Percentiles rank a stretch among this genome's conserved stretches.
Evolutionary conservation across 1,284 basidiomycete genomes (phyloP).

Genomic region (Puccinia polysora): DNA sequence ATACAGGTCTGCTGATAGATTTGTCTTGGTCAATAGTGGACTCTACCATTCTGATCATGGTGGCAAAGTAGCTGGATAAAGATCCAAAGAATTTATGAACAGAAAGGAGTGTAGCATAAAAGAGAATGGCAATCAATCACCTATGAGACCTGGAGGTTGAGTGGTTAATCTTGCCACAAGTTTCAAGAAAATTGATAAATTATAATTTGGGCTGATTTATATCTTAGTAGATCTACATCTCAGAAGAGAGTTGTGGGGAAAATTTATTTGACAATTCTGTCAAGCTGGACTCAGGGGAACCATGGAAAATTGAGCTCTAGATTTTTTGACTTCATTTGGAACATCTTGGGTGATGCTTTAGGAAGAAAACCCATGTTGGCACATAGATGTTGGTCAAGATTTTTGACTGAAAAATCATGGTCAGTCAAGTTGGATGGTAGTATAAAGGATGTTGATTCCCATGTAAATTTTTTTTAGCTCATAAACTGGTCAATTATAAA

Average conservation of each 20-base stretch:
- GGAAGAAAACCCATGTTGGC: slow-evolving; percentile 29
- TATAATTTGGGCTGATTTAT: too few relatives aligned
- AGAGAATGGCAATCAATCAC: not conserved
- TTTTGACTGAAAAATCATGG: not conserved
- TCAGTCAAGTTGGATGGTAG: slow-evolving; percentile 9
- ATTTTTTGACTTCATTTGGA: slow-evolving; percentile 15
- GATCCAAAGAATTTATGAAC: too few relatives aligned
- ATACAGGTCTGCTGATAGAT: too few relatives aligned
- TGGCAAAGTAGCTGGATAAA: too few relatives aligned
- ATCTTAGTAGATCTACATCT: too few relatives aligned
- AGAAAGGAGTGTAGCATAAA: not conserved
- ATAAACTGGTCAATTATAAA: not conserved
- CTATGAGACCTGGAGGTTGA: not conserved
- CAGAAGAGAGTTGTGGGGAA: too few relatives aligned
- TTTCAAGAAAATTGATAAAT: not conserved
- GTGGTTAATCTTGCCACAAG: not conserved
- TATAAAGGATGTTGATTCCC: slow-evolving; percentile 33
- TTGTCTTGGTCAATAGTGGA: too few relatives aligned
- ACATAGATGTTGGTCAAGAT: slow-evolving; percentile 32
- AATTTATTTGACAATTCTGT: not conserved
- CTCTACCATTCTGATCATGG: too few relatives aligned
- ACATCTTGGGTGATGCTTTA: not conserved
- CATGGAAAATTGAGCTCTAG: not conserved
- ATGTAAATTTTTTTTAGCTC: slow-evolving; percentile 24
- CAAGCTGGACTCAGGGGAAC: not conserved